Evolutionary conservation across 805 yeast species (phyloP).

Genomic region (Candida ovalis): DNA sequence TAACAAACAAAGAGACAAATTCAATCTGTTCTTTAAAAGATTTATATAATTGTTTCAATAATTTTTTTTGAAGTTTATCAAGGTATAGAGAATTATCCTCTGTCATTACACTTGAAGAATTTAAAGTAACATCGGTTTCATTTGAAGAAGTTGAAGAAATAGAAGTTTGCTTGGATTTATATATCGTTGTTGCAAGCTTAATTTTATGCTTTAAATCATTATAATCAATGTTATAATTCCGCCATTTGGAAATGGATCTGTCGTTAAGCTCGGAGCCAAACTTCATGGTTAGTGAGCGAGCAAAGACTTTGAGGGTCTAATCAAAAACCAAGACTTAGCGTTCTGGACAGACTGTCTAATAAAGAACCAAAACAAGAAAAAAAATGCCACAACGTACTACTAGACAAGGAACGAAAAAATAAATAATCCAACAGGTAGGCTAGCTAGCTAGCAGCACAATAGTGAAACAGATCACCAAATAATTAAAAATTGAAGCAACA

Average conservation of each 20-base stretch:
- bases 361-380: no score
- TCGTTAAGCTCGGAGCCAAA: slow-evolving; percentile 75
- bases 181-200: slow-evolving; percentile 46
- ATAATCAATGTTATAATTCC: slow-evolving; percentile 76
- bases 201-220: slow-evolving; percentile 69
- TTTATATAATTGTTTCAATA: slow-evolving; percentile 33
- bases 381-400: no score
- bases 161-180: slow-evolving; percentile 8
- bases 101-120: slow-evolving; percentile 2
- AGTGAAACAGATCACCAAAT: no score
- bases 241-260: slow-evolving; percentile 87
- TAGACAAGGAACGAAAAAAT: no score
- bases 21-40: slow-evolving; percentile 58
- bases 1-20: slow-evolving; percentile 56
- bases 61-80: slow-evolving; percentile 19
- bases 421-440: no score
- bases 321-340: no score
- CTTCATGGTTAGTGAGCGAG: slow-evolving; percentile 58
- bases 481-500: no score
- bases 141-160: slow-evolving; percentile 15
- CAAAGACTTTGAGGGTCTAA: no score
- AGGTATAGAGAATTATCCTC: slow-evolving; percentile 2
- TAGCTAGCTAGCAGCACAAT: no score
- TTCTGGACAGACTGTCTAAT: no score
- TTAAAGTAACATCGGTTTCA: slow-evolving; percentile 8